phyloP scores from a whole-genome alignment of 1,284 basidiomycete species.

The Hymenochaete sp. region DNA sequence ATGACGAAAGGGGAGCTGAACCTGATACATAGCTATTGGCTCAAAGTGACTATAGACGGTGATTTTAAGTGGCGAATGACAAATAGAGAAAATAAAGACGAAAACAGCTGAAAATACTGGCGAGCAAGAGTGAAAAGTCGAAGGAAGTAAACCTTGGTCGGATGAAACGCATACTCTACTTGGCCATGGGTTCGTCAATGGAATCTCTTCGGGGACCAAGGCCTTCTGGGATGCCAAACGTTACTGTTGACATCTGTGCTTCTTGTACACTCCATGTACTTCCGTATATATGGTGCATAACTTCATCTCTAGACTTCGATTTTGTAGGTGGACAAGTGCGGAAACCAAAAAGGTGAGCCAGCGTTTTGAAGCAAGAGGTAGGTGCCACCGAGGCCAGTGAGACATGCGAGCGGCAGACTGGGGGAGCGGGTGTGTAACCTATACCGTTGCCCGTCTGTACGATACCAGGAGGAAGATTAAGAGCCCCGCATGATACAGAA shows the following conservation, averaged over 20 bases:
- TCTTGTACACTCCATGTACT: conserved; percentile 16
- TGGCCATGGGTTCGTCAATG: not conserved
- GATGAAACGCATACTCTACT: not conserved
- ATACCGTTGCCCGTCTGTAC: conserved; percentile 15
- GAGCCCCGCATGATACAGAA: conserved; percentile 1
- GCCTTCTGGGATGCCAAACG: conserved; percentile 15
- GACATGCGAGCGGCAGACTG: conserved; percentile 11
- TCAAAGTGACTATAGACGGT: not conserved
- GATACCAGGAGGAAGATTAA: conserved; percentile 14
- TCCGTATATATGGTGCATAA: conserved; percentile 16
- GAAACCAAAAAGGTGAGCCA: no score
- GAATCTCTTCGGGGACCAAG: conserved; percentile 13
- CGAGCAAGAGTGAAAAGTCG: not conserved
- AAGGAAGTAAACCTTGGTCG: not conserved
- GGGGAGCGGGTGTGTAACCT: conserved; percentile 13
- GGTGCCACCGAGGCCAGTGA: conserved; percentile 8
- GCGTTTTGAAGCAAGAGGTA: conserved; percentile 11
- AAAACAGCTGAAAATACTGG: not conserved
- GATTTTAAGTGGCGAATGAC: not conserved
- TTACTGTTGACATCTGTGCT: conserved; percentile 14
- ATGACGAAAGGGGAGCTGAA: no score
- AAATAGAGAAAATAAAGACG: not conserved
- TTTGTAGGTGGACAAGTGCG: not conserved
- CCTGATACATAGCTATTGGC: not conserved
- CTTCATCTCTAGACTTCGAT: conserved; percentile 7